phyloP scores from a whole-genome alignment of 306 rosid species.

The Begonia masoniana region DNA sequence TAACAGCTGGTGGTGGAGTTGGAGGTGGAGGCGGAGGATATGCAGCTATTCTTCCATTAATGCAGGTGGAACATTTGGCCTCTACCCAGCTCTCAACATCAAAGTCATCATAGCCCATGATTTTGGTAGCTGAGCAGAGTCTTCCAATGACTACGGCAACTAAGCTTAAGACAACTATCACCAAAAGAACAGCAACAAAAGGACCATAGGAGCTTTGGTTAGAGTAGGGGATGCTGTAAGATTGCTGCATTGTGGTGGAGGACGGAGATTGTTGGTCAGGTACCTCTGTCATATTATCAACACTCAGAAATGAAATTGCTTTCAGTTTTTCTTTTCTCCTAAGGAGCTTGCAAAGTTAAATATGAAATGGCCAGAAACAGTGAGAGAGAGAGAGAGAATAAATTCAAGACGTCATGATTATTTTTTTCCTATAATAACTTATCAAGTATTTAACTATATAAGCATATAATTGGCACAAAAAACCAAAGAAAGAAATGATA shows the following conservation, averaged over 20 bases:
- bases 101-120: slow-evolving; percentile 61
- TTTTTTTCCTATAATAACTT: too few species aligned
- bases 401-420: too few species aligned
- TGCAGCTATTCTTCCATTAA: slow-evolving; percentile 50
- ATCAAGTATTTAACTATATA: too few species aligned
- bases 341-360: too few species aligned
- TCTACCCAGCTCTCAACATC: slow-evolving; percentile 89
- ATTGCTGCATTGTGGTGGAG: slow-evolving; percentile 3
- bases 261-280: slow-evolving; percentile 17
- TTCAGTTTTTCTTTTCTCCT: too few species aligned
- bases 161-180: slow-evolving; percentile 12
- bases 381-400: too few species aligned
- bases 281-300: slow-evolving; percentile 8
- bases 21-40: slow-evolving; percentile 2
- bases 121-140: slow-evolving; percentile 16
- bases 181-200: slow-evolving; percentile 16
- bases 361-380: too few species aligned
- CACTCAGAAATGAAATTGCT: background rate
- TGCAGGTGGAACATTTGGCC: slow-evolving; percentile 66
- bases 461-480: too few species aligned
- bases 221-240: slow-evolving; percentile 3
- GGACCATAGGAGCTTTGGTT: slow-evolving; percentile 20
- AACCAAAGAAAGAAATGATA: too few species aligned
- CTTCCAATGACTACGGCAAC: slow-evolving; percentile 22
- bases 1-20: slow-evolving; percentile 15